Evolutionary conservation across 202 grass and related monocot species (phyloP).

Genomic region (Hordeum pubiflorum): DNA sequence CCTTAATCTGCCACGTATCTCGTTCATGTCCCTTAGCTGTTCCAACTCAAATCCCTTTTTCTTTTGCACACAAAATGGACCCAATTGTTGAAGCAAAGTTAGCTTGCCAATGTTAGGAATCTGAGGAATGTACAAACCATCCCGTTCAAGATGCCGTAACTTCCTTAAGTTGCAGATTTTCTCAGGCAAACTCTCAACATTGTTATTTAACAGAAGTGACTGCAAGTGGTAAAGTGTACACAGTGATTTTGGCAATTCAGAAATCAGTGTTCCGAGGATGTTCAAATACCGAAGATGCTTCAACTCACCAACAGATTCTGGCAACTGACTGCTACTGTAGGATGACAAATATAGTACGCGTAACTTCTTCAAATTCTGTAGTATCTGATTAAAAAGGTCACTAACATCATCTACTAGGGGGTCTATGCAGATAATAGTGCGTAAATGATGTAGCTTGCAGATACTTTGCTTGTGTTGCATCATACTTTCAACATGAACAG

Average conservation of each 20-base stretch:
- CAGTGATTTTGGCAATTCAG: neutral
- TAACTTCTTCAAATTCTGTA: neutral
- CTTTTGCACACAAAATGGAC: neutral
- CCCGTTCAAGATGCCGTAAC: neutral
- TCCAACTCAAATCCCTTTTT: neutral
- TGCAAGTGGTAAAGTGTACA: conserved; percentile 1
- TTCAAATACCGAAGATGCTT: conserved; percentile 28
- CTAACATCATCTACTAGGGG: neutral
- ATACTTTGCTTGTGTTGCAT: neutral
- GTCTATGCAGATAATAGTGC: conserved; percentile 10
- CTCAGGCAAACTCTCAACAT: neutral
- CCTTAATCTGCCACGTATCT: no score
- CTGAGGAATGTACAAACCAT: neutral
- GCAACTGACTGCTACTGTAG: neutral
- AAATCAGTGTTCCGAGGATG: neutral
- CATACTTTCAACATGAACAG: neutral
- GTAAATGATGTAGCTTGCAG: neutral
- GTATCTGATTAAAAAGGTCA: neutral
- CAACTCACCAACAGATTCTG: neutral
- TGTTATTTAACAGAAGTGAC: neutral
- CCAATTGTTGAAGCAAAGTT: neutral
- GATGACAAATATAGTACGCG: neutral
- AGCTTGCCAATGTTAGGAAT: neutral
- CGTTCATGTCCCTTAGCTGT: no score
- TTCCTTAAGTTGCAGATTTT: neutral